These are phyloP conservation scores for Oldenlandia corymbosa DNA, from an alignment of 257 asterid genomes.

Conservation along the genomic window DNA sequence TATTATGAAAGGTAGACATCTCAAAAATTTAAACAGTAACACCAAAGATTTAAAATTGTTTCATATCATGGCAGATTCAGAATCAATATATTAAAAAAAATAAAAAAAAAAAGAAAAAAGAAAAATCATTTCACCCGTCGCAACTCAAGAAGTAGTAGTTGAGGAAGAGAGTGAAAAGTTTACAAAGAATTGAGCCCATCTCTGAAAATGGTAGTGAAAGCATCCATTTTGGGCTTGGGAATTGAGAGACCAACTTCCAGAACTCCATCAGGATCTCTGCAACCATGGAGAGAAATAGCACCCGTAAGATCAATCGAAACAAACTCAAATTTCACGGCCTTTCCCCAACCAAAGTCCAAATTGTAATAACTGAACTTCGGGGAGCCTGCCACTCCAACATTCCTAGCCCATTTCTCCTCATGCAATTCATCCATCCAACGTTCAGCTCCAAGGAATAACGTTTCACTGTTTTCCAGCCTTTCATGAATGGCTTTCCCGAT, in stretches of 20 bases:
- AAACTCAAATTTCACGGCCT: slow-evolving; percentile 31
- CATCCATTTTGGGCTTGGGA: slow-evolving; percentile 23
- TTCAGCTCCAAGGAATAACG: slow-evolving; percentile 18
- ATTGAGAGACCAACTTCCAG: slow-evolving; percentile 32
- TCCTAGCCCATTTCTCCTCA: not conserved
- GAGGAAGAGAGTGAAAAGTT: too few species aligned
- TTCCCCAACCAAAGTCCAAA: slow-evolving; percentile 46
- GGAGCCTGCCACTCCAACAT: slow-evolving; percentile 33
- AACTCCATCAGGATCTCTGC: slow-evolving; percentile 33
- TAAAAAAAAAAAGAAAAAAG: too few species aligned
- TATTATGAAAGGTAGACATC: too few species aligned
- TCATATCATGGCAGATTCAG: too few species aligned
- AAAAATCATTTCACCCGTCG: too few species aligned
- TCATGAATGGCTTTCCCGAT: slow-evolving; percentile 17
- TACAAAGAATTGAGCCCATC: too few species aligned
- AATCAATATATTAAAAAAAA: too few species aligned
- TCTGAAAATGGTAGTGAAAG: slow-evolving; percentile 17
- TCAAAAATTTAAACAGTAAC: too few species aligned
- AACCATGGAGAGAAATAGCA: slow-evolving; percentile 21
- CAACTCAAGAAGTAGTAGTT: too few species aligned
- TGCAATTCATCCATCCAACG: slow-evolving; percentile 11
- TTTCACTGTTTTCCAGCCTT: slow-evolving; percentile 16
- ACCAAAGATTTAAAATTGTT: too few species aligned
- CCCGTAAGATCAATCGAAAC: slow-evolving; percentile 22
- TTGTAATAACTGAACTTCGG: slow-evolving; percentile 30